Base-by-base conservation (phyloP, 139 green algal genomes). In the Desmodesmus armatus region DNA sequence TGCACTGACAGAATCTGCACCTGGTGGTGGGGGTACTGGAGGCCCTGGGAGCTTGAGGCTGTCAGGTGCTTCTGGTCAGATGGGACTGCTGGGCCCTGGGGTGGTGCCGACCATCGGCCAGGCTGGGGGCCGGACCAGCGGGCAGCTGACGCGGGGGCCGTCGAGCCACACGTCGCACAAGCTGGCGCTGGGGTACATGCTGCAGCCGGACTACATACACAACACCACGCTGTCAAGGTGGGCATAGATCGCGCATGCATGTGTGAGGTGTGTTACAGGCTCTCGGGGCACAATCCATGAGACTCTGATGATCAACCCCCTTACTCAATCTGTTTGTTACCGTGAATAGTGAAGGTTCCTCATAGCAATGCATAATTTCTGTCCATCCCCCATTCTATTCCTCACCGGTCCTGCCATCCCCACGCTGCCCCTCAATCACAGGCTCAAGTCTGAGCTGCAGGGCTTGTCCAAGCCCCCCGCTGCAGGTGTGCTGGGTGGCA, bases 181-280 rank as follows among this genome's bases (percentile, higher is more conserved):
- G 27, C 25, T 82, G 15, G 37, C 76, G 25, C 39, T 71, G 23
- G 76, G 31, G 25, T 53, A 82, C 33, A 82, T 82, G 76, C 76
- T 82, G 37, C 76, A 72, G 76, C 76, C 76, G 23, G 76, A 82
- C 13, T 82, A 82, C 29, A 37, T 82, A 2, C 51, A 82, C 9
- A 58, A 53, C 23, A 37, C 62, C 3, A 37, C 76, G 41, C 55
- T 82, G 0, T 17, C 29, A 25, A 71, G 76, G 76, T 82, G 23
- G 13, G 75, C 9, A 11, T 6, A 19, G 13, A 23, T 23, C 13
- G 13, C 7, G 21, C 47, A 58, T 58, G 47, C 47, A 15, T 13
- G 17, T 2, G 13, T 23, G 13, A 58, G n/a, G n/a, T n/a, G n/a
- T n/a, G n/a, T 58, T 58, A 58, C 47, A 58, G 47, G n/a, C n/a